Evolutionary conservation across 768 basidiomycete genomes (phyloP).

Genomic region (Russula abietina): DNA sequence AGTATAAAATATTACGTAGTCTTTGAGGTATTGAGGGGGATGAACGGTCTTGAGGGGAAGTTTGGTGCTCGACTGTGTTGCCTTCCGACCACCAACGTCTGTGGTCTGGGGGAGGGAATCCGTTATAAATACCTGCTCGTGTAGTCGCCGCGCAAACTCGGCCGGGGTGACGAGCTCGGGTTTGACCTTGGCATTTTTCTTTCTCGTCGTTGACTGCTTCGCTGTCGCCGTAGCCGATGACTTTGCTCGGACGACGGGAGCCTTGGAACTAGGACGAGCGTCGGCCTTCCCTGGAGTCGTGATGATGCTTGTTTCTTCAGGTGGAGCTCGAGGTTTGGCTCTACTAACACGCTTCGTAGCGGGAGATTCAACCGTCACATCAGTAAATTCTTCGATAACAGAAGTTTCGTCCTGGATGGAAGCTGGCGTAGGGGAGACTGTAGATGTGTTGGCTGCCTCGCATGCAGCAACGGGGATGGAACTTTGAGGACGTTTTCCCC

Average conservation of each 20-base stretch:
- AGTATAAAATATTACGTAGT: constrained; percentile 19
- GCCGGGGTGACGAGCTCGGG: constrained; percentile 17
- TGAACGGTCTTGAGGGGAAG: constrained; percentile 2
- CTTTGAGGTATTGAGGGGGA: constrained; percentile 11
- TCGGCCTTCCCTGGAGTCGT: constrained; percentile 4
- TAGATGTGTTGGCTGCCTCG: neutral
- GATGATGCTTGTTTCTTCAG: constrained; percentile 15
- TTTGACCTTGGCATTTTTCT: constrained; percentile 12
- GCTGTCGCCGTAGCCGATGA: neutral
- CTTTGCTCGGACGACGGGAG: constrained; percentile 1
- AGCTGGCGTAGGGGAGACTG: neutral
- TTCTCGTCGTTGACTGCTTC: constrained; percentile 2
- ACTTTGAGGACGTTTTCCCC: neutral
- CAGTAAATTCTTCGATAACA: constrained; percentile 16
- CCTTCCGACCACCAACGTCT: neutral
- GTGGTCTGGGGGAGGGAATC: neutral
- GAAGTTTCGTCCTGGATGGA: constrained; percentile 8
- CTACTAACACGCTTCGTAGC: neutral
- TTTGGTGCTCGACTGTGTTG: neutral
- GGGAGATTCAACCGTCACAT: neutral
- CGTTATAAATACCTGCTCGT: neutral
- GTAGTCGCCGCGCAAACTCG: constrained; percentile 20
- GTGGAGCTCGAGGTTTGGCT: neutral
- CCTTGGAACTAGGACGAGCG: neutral
- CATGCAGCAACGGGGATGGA: neutral